Percentiles rank a stretch among this genome's conserved stretches.
These are phyloP conservation scores for Ophiognomonia clavigignenti-juglandacearum DNA, from an alignment of 2,329 filamentous ascomycete genomes.

Conservation along the genomic window DNA sequence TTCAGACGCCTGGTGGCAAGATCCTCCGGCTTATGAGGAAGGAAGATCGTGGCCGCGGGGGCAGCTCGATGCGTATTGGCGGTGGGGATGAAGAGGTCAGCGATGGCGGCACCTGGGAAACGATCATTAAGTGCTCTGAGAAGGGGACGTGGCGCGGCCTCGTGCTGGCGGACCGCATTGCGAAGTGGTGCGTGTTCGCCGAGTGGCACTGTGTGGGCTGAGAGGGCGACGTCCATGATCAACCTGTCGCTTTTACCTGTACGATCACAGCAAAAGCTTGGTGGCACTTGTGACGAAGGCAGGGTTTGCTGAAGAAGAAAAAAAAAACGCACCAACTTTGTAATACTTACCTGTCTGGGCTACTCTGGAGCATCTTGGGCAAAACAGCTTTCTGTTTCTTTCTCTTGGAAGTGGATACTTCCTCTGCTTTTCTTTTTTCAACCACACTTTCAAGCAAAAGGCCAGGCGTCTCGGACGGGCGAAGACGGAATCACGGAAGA, in stretches of 20 bases:
- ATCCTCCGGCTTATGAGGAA: constrained; percentile 85
- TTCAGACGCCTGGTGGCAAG: constrained; percentile 91
- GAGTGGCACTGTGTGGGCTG: constrained; percentile 64
- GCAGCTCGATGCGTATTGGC: constrained; percentile 24
- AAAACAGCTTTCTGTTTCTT: no score
- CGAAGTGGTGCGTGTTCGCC: constrained; percentile 87
- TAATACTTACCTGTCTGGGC: constrained; percentile 12
- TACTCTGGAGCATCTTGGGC: constrained; percentile 1
- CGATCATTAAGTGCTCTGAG: constrained; percentile 85
- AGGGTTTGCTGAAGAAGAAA: background rate
- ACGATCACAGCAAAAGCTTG: background rate
- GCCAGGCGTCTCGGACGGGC: no score
- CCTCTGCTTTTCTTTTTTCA: no score
- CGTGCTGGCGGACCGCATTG: constrained; percentile 77
- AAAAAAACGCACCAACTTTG: background rate
- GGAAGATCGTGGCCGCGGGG: constrained; percentile 57
- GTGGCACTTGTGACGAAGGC: background rate
- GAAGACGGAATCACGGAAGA: no score
- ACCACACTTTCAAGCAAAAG: no score
- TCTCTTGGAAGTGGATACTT: no score
- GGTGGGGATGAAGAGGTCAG: constrained; percentile 44
- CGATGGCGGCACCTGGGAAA: constrained; percentile 78
- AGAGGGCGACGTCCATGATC: background rate
- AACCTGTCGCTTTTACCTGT: background rate
- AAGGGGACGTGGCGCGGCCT: constrained; percentile 75